Evolutionary conservation across 805 yeast species (phyloP), one percentile per base, ranked within the genome.

Genomic region (Myxozyma sirexii): DNA sequence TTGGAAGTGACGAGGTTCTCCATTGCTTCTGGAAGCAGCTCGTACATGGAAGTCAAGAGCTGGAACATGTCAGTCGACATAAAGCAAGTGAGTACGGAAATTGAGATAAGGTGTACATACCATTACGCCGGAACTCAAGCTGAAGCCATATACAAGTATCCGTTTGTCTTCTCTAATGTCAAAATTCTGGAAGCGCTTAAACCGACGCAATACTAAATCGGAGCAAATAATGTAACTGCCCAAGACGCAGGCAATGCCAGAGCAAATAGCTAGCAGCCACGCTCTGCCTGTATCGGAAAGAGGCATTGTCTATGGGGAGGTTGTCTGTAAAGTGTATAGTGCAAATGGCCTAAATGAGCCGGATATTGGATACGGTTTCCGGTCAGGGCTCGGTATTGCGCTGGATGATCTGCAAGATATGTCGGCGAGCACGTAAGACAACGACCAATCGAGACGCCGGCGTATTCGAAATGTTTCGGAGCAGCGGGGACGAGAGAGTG

Each of bases 41-140:
- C 82, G 75, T 83, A 87, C 51, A 93, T 74, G 0, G 97, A 82
- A 0, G 97, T 90, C 68, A 91, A 83, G 1, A 74, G 59, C 65
- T 61, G 8, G 6, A 3, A 31, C 8, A 10, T 33, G 23, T 26
- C 13, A 56, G 13, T 41, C n/a, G 41, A 21, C 13, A 1, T 15
- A 19, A 21, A 31, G 15, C 39, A 26, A 31, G n/a, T 4, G n/a
- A n/a, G n/a, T n/a, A n/a, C n/a, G n/a, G n/a, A 1, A 44, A n/a
- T 13, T 41, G 26, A 31, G 13, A 23, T 17, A 13, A 17, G 15
- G 8, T 43, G 17, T 24, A 86, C 59, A n/a, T 37, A 86, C 59
- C 72, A 93, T 79, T 26, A 96, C 89, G 0, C 99, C 98, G 0
- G 93, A 79, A 64, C 92, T 84, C 51, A 92, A 74, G 0, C 94